phyloP scores from a whole-genome alignment of 2,329 filamentous ascomycete species.

The Fusarium pininemorale region DNA sequence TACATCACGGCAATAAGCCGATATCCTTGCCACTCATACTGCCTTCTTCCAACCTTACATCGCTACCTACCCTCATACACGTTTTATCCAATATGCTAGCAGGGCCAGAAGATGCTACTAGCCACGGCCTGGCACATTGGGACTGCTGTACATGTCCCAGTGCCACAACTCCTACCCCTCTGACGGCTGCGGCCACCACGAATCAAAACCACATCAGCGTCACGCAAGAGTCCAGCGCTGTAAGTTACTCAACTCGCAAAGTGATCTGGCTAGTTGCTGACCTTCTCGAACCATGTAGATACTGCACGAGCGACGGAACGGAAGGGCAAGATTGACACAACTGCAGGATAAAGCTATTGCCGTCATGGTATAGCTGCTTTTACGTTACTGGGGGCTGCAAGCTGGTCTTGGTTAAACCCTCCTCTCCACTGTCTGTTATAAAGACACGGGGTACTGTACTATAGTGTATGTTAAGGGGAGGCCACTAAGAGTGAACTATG shows the following conservation, averaged over 20 bases:
- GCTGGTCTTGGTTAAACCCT: not conserved
- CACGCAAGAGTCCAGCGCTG: not conserved
- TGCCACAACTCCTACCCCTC: not conserved
- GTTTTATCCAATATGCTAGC: not conserved
- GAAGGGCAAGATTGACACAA: not conserved
- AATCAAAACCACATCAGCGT: not conserved
- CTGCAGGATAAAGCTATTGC: not conserved
- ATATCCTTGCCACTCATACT: not conserved
- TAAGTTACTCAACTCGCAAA: not conserved
- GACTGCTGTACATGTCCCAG: accelerated
- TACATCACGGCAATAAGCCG: not conserved
- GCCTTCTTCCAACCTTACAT: not conserved
- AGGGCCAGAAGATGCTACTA: not conserved
- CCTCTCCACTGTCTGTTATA: not conserved
- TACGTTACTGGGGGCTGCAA: not conserved
- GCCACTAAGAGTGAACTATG: not conserved
- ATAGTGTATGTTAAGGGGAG: not conserved
- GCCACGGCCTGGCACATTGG: not conserved
- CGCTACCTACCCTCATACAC: not conserved
- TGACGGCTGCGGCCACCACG: not conserved
- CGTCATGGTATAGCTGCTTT: not conserved
- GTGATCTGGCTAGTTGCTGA: not conserved
- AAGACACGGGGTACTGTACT: not conserved
- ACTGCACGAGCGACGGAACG: not conserved
- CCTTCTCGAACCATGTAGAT: not conserved